Evolutionary conservation across 2,329 filamentous ascomycete species (phyloP).

Genomic region (Arthrobotrys megalospora): DNA sequence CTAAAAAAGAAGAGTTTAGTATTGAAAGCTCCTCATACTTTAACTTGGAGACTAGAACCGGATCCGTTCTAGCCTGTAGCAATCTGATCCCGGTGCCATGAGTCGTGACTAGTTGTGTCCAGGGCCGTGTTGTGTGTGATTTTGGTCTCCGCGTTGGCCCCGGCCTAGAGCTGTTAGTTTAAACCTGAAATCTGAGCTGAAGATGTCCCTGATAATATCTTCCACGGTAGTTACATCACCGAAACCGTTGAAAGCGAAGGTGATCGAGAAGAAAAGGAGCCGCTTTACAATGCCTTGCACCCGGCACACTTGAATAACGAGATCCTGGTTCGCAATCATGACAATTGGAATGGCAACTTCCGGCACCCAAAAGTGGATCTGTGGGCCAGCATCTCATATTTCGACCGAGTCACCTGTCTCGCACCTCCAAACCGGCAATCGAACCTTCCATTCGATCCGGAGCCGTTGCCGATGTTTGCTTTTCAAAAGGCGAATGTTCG

Average conservation of each 20-base stretch:
- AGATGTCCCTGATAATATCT: neutral
- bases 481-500: conserved; percentile 2
- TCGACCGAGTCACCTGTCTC: conserved; percentile 1
- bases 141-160: conserved; percentile 17
- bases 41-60: too few species aligned
- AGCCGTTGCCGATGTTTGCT: conserved; percentile 24
- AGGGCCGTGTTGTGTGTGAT: conserved; percentile 37
- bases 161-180: neutral
- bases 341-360: conserved; percentile 22
- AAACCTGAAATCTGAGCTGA: neutral
- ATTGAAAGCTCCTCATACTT: neutral
- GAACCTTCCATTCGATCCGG: neutral
- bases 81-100: too few species aligned
- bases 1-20: neutral
- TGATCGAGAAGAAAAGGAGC: neutral
- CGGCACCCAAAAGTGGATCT: conserved; percentile 10
- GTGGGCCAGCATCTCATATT: conserved; percentile 9
- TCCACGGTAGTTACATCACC: conserved; percentile 16
- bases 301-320: conserved; percentile 18
- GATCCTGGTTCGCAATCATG: conserved; percentile 29
- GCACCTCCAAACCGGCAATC: neutral
- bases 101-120: too few species aligned
- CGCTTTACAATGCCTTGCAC: neutral
- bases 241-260: conserved; percentile 7
- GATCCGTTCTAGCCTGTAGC: too few species aligned